Evolutionary conservation across 805 yeast species (phyloP).

Genomic region (Yarrowia osloensis): DNA sequence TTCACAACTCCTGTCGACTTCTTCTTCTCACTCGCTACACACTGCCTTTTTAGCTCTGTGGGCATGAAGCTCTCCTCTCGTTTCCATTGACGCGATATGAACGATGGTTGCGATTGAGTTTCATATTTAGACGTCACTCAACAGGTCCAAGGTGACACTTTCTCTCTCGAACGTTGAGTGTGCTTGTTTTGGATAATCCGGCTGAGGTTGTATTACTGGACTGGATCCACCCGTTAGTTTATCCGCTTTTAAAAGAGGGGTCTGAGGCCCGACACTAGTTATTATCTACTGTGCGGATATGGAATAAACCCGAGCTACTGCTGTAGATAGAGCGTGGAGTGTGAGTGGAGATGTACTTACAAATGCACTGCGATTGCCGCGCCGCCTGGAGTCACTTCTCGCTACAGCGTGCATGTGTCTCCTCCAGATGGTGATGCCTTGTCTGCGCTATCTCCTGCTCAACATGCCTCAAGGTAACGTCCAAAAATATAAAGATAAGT

Average conservation of each 20-base stretch:
- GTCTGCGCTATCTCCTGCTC: not conserved
- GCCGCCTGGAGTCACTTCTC: not conserved
- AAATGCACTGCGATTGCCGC: too few relatives aligned
- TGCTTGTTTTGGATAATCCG: not conserved
- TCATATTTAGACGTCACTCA: not conserved
- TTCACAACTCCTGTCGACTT: too few relatives aligned
- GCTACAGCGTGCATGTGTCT: not conserved
- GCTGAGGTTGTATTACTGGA: not conserved
- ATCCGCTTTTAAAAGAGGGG: not conserved
- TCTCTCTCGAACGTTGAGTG: not conserved
- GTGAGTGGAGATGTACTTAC: too few relatives aligned
- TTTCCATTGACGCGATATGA: not conserved
- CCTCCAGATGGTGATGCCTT: not conserved
- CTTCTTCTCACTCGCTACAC: not conserved
- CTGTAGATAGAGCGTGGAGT: not conserved
- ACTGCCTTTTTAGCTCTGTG: not conserved
- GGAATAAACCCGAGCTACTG: not conserved
- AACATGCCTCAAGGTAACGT: not conserved
- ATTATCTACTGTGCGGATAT: not conserved
- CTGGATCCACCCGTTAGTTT: not conserved
- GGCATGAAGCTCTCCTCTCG: not conserved
- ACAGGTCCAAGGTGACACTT: not conserved
- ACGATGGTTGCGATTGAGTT: conserved; percentile 4
- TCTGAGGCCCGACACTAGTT: not conserved
- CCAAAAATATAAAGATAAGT: not conserved